Base-by-base conservation (phyloP, 371 early-diverging fungal species). In the Mortierella sp. region DNA sequence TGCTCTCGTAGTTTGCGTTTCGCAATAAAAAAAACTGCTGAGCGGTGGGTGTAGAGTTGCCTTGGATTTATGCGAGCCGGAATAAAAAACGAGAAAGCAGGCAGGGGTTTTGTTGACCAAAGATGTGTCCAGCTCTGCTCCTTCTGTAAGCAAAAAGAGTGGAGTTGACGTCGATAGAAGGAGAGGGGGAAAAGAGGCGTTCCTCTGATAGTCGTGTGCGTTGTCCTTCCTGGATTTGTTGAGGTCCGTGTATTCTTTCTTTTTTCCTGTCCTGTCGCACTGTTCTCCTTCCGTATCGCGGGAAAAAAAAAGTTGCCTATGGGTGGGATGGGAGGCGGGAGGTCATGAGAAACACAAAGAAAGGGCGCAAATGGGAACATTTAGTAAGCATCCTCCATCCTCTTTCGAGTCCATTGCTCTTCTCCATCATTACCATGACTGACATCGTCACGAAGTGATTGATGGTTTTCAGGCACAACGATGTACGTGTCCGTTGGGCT, bases 171-270 rank as follows among this genome's bases (percentile, higher is more conserved):
- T 14, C 55, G 22, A 34, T 34, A 34, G 19, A n/a, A n/a, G 48
- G n/a, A 8, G 48, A 8, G 55, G 31, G 16, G n/a, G n/a, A n/a
- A n/a, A n/a, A 19, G 22, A 7, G 47, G 47, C 22, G 47, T 22
- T n/a, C n/a, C n/a, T n/a, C n/a, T n/a, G n/a, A n/a, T n/a, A n/a
- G 37, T 34, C 61, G 61, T 58, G 61, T 58, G 34, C 34, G 34
- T 58, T 34, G 29, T 26, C 29, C 14, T 29, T 53, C 55, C 55
- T 31, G 53, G 16, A 29, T 31, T 16, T 29, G 31, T 16, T 14
- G 55, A 19, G 61, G 61, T 58, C 61, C 37, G 61, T 58, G 61
- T 58, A 48, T n/a, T 4, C n/a, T 48, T 48, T n/a, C 22, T 34
- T 22, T 34, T 6, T 1, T 2, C 55, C 55, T 11, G 11, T 31